Percentiles rank a stretch among this genome's conserved stretches.
These are phyloP conservation scores for Acacia melanoxylon DNA, from an alignment of 306 rosid species.

Conservation along the genomic window DNA sequence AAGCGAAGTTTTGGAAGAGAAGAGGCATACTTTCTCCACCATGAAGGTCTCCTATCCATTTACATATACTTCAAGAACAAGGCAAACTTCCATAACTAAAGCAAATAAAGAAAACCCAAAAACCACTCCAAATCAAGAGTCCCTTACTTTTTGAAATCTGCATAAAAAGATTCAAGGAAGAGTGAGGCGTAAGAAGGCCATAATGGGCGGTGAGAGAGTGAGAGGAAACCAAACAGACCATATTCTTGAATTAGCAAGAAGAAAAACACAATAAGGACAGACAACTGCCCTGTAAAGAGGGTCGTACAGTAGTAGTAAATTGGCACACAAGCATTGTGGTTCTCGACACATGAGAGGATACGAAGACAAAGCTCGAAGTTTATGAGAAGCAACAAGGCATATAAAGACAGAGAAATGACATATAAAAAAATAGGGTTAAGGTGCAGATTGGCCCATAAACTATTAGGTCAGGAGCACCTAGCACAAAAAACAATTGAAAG, in stretches of 20 bases:
- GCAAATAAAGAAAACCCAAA: constrained; percentile 9
- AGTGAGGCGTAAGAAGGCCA: constrained; percentile 32
- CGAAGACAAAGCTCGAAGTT: constrained; percentile 21
- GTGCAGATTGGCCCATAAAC: too few relatives aligned
- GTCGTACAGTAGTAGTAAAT: constrained; percentile 37
- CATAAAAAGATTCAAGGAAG: constrained; percentile 33
- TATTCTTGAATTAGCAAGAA: constrained; percentile 61
- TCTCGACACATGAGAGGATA: constrained; percentile 34
- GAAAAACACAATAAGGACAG: constrained; percentile 57
- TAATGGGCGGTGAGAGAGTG: constrained; percentile 32
- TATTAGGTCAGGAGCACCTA: too few relatives aligned
- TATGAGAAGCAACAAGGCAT: constrained; percentile 8
- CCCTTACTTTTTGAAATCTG: constrained; percentile 27
- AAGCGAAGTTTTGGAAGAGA: constrained; percentile 9
- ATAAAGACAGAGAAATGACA: constrained; percentile 19
- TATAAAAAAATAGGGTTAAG: too few relatives aligned
- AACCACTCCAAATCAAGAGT: constrained; percentile 37
- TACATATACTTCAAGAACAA: constrained; percentile 90
- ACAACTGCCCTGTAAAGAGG: constrained; percentile 37
- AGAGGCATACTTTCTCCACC: constrained; percentile 69
- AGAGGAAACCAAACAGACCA: constrained; percentile 29
- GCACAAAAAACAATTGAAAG: too few relatives aligned
- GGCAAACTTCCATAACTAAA: constrained; percentile 56
- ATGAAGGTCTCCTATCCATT: constrained; percentile 87
- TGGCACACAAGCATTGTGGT: constrained; percentile 43